Conservation (phyloP, 2,329 filamentous ascomycete species). For the Xylariaceae sp. region DNA sequence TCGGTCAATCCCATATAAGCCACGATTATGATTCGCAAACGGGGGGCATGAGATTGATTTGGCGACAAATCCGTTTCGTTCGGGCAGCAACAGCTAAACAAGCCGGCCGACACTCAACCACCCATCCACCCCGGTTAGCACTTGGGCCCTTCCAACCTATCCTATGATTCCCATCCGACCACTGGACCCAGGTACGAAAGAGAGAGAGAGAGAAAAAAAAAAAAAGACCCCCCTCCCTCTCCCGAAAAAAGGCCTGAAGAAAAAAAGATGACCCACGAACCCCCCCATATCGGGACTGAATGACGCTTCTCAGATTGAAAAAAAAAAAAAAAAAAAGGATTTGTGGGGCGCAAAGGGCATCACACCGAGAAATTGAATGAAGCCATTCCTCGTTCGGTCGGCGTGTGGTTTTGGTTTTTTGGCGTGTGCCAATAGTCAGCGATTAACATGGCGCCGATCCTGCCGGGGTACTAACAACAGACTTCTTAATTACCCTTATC, state of each 20-base stretch:
- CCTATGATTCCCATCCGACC: conserved; percentile 1
- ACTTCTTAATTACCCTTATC: too few species aligned
- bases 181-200: conserved; percentile 13
- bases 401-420: not conserved
- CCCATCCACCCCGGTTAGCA: conserved; percentile 20
- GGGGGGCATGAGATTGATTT: conserved; percentile 19
- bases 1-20: conserved; percentile 22
- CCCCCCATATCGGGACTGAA: too few species aligned
- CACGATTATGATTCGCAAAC: conserved; percentile 27
- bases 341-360: conserved; percentile 3
- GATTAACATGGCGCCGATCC: conserved; percentile 6
- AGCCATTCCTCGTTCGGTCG: conserved; percentile 11
- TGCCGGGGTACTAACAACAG: too few species aligned
- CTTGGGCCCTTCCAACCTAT: conserved; percentile 13
- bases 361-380: not conserved
- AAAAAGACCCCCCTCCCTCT: not conserved
- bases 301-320: not conserved
- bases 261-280: not conserved
- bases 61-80: conserved; percentile 30
- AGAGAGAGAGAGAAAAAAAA: not conserved
- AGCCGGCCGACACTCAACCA: conserved; percentile 30
- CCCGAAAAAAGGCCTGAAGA: not conserved
- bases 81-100: conserved; percentile 38
- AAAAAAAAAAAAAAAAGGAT: not conserved
- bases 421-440: not conserved